A percentile compares a stretch with the other conserved stretches of the same genome.
Conservation (phyloP, 129 eudicot genomes). For the Ambrosia trifida region DNA sequence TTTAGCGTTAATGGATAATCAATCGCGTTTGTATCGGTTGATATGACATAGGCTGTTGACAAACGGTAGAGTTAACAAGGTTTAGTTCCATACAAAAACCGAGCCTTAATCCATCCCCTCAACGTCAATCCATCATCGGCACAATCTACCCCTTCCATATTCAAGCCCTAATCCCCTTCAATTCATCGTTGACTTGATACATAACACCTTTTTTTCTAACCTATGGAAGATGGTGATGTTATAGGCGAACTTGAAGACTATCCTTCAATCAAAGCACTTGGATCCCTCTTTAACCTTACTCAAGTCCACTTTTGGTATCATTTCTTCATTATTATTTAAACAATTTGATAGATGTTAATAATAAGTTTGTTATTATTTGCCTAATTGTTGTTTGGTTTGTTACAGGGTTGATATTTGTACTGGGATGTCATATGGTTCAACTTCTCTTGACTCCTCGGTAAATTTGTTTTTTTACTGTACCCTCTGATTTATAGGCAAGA, state of each 20-base stretch:
- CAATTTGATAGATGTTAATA: constrained; percentile 19
- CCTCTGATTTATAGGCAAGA: background rate
- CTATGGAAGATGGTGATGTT: constrained; percentile 23
- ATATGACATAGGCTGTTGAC: too few relatives aligned
- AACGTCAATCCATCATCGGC: background rate
- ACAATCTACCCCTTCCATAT: constrained; percentile 6
- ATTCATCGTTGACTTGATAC: constrained; percentile 10
- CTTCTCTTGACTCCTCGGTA: constrained; percentile 20
- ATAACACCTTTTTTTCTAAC: constrained; percentile 6
- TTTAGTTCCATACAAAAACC: background rate
- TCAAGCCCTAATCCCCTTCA: background rate
- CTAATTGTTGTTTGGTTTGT: constrained; percentile 24
- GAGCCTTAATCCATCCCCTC: background rate
- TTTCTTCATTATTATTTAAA: background rate
- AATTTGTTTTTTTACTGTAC: background rate
- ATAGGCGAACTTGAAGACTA: constrained; percentile 37
- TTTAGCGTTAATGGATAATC: too few relatives aligned
- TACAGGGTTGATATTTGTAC: constrained; percentile 36
- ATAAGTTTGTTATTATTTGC: background rate
- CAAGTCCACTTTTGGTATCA: constrained; percentile 62
- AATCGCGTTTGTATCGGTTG: too few relatives aligned
- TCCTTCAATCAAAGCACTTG: constrained; percentile 71
- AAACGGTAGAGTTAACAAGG: too few relatives aligned
- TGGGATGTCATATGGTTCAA: constrained; percentile 29
- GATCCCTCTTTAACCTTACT: constrained; percentile 75